Base-by-base conservation (phyloP, 2,329 filamentous ascomycete species). In the Metarhizium rileyi region DNA sequence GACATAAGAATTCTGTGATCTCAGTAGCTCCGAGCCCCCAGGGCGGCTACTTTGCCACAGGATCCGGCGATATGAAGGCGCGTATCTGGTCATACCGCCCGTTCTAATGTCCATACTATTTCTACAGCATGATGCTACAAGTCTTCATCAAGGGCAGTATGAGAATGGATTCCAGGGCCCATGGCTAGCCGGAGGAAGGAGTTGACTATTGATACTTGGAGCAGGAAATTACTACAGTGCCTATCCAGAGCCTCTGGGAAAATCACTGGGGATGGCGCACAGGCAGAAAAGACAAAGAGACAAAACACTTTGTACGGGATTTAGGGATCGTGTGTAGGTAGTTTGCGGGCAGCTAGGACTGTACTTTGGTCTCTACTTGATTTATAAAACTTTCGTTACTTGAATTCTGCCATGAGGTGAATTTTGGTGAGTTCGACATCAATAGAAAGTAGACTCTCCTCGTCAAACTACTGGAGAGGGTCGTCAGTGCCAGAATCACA, bases 1-100 rank as follows among this genome's bases (percentile, higher is more conserved):
- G 93, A 25, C 93, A 98, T 67, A 97, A 97, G 77, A 97, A 97
- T 70, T 95, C 89, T 10, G 93, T 98, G 59, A 97, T 97, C 61
- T 96, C 90, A 3, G 93, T 98, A 47, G 91, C 93, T 1, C 93
- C 93, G 22, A 95, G 90, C 68, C 93, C 93, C 16, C 83, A 80
- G 33, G 90, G 90, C 51, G 82, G 83, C 55, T 84, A 89, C 64
- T 98, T 98, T 65, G 93, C 93, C 38, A 98, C 93, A 5, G 93
- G 93, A 54, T 96, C 90, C 58, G 93, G 93, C 61, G 93, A 98
- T 66, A 95, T 95, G 88, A 86, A 91, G 65, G 93, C 93, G 49
- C 84, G 93, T 62, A 97, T 98, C 71, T 98, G 93, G 93, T 90
- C 86, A 60, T 96, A 87, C 63, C 76, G 79, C 49, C 69, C 74